phyloP scores from a whole-genome alignment of 2,329 filamentous ascomycete genomes.

The Pyrenophora seminiperda region DNA sequence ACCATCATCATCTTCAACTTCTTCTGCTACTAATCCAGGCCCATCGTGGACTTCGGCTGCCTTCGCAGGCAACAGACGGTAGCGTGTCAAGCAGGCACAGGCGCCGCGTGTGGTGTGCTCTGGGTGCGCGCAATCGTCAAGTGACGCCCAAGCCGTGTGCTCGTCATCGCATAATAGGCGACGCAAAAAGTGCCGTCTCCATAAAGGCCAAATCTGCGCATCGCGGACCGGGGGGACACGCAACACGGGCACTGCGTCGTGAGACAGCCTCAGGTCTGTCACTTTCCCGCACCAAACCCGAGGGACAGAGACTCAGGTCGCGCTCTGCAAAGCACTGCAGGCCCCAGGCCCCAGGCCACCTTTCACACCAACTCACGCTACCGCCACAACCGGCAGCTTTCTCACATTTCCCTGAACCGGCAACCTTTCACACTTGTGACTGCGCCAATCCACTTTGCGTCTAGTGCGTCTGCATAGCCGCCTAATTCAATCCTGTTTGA shows the following conservation, averaged over 20 bases:
- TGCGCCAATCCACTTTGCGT: constrained; percentile 39
- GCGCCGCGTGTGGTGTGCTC: constrained; percentile 36
- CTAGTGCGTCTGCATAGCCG: constrained; percentile 40
- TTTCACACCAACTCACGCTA: constrained; percentile 28
- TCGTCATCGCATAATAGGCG: constrained; percentile 40
- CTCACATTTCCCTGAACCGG: constrained; percentile 34
- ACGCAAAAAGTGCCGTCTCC: constrained; percentile 37
- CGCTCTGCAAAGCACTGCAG: constrained; percentile 27
- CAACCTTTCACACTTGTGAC: constrained; percentile 35
- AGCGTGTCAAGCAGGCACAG: constrained; percentile 29
- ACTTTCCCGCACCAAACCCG: constrained; percentile 15
- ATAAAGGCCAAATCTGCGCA: constrained; percentile 37
- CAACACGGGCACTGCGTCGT: constrained; percentile 34
- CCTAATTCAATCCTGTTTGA: constrained; percentile 36
- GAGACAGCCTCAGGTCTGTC: constrained; percentile 19
- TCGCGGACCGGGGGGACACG: constrained; percentile 38
- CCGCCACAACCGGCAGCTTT: constrained; percentile 40
- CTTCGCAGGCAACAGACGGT: constrained; percentile 26
- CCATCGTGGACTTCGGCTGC: constrained; percentile 30
- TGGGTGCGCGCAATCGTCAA: constrained; percentile 45
- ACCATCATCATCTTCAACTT: constrained; percentile 32
- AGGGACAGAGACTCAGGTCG: constrained; percentile 21
- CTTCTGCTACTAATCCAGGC: constrained; percentile 45
- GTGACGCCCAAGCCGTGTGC: constrained; percentile 45
- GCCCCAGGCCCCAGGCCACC: constrained; percentile 19